These are phyloP conservation scores for Yamadazyma akitaensis DNA, from an alignment of 805 yeast genomes.

Conservation along the genomic window DNA sequence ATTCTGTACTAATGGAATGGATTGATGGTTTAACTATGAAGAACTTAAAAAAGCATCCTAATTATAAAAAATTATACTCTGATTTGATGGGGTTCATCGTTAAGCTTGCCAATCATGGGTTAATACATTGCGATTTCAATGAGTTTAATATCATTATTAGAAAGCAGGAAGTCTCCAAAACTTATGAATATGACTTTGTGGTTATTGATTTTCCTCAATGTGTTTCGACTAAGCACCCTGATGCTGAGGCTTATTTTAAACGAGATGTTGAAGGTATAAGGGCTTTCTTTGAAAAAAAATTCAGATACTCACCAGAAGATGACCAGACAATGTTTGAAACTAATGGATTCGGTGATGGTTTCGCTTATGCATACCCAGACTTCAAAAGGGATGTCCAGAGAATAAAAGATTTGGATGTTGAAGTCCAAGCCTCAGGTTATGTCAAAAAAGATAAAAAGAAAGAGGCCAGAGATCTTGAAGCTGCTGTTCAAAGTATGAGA, in stretches of 20 bases:
- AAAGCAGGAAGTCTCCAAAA: slow-evolving; percentile 49
- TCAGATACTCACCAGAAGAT: slow-evolving; percentile 65
- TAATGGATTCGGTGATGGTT: slow-evolving; percentile 82
- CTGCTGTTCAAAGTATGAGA: slow-evolving; percentile 70
- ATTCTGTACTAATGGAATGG: slow-evolving; percentile 89
- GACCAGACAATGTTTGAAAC: slow-evolving; percentile 73
- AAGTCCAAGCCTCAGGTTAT: slow-evolving; percentile 90
- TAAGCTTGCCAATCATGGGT: slow-evolving; percentile 77
- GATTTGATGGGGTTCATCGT: slow-evolving; percentile 86
- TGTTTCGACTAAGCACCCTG: slow-evolving; percentile 85
- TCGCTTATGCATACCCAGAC: slow-evolving; percentile 69
- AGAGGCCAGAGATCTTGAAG: slow-evolving; percentile 55
- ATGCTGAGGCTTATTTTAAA: slow-evolving; percentile 83
- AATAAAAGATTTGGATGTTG: slow-evolving; percentile 68
- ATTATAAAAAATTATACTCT: slow-evolving; percentile 71
- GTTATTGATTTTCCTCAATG: slow-evolving; percentile 99
- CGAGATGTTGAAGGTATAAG: slow-evolving; percentile 92
- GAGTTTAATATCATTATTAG: slow-evolving; percentile 92
- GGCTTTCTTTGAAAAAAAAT: slow-evolving; percentile 73
- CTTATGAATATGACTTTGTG: slow-evolving; percentile 65
- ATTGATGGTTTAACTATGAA: slow-evolving; percentile 90
- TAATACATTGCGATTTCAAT: slow-evolving; percentile 96
- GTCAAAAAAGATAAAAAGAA: slow-evolving; percentile 39
- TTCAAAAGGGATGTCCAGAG: slow-evolving; percentile 75
- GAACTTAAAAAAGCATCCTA: slow-evolving; percentile 65